Base-by-base conservation (phyloP, 345 rosid genomes). In the Citrus trifoliata region DNA sequence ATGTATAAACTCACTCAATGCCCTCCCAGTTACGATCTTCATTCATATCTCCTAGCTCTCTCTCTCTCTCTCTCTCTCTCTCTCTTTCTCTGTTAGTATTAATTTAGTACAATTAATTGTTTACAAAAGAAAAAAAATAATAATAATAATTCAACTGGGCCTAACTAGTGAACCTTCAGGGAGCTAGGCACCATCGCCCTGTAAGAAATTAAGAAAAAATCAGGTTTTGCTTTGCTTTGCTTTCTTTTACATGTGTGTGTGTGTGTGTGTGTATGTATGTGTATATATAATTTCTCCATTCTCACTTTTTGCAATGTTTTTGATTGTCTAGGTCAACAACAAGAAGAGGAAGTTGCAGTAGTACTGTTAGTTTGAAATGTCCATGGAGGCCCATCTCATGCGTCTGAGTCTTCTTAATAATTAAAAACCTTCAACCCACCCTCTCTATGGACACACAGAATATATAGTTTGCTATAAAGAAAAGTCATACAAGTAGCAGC, bases 141-240 rank as follows among this genome's bases (percentile, higher is more conserved):
- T 33, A 32, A 27, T 22, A 65, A 67, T 7, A 16, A 5, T 22
- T 10, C 51, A 13, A 46, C 51, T 46, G 51, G 3, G 74, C 80
- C 87, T 42, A 75, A 73, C 81, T 67, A 30, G 75, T 61, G 86
- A 83, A 85, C 81, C 78, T 87, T 87, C 69, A 27, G 84, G 84
- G 82, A 73, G 40, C 74, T 13, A 46, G 51, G 18, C 51, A 13
- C 51, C 14, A 16, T 46, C 68, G 18, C 55, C 18, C 51, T 48
- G 40, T 32, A 58, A 46, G 69, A 78, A 37, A 46, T 46, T 46
- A 46, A 66, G 69, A 78, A 37, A 53, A 53, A 65, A 83, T 70
- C 74, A 16, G 70, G 27, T 51, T 42, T 8, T 38, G 18, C 18
- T 9, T 14, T n/a, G 25, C 6, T 3, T 9, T 78, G 42, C 10